A percentile compares a stretch with the other conserved stretches of the same genome.
These are phyloP conservation scores for Pholiota conissans DNA, from an alignment of 768 basidiomycete species.

Conservation along the genomic window DNA sequence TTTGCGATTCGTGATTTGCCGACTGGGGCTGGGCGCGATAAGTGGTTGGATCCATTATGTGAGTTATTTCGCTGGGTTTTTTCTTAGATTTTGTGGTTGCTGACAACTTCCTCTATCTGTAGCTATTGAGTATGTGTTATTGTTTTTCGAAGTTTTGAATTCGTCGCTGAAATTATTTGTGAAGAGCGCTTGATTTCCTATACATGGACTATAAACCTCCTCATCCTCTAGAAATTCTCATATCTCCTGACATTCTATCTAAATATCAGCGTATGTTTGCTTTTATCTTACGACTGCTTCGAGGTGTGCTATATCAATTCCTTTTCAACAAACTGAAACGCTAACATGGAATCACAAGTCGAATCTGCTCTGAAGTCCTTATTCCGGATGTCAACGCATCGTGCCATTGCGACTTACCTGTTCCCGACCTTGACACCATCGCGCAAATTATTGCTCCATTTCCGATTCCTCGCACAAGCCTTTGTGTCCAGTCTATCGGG, in stretches of 20 bases:
- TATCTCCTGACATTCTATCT: constrained; percentile 68
- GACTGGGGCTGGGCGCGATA: constrained; percentile 60
- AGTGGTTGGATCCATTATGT: constrained; percentile 85
- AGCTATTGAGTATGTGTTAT: constrained; percentile 50
- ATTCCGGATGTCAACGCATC: constrained; percentile 56
- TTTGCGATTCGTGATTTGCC: constrained; percentile 82
- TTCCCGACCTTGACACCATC: constrained; percentile 60
- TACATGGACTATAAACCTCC: constrained; percentile 92
- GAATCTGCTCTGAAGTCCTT: constrained; percentile 66
- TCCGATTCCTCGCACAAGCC: constrained; percentile 72
- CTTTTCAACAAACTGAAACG: neutral
- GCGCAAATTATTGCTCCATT: constrained; percentile 57
- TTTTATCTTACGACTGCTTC: constrained; percentile 72
- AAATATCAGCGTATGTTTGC: constrained; percentile 88
- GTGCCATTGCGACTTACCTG: constrained; percentile 38
- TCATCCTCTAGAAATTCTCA: constrained; percentile 68
- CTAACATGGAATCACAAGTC: constrained; percentile 46
- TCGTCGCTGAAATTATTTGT: constrained; percentile 9
- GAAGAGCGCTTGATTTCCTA: constrained; percentile 84
- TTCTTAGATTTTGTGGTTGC: neutral
- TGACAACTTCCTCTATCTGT: constrained; percentile 2
- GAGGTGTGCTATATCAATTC: constrained; percentile 49
- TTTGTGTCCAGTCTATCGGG: constrained; percentile 68
- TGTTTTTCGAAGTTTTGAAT: neutral
- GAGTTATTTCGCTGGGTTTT: constrained; percentile 23